A percentile compares a stretch with the other conserved stretches of the same genome.
Conservation (phyloP, 208 protist species). For the Crithidia sp. region DNA sequence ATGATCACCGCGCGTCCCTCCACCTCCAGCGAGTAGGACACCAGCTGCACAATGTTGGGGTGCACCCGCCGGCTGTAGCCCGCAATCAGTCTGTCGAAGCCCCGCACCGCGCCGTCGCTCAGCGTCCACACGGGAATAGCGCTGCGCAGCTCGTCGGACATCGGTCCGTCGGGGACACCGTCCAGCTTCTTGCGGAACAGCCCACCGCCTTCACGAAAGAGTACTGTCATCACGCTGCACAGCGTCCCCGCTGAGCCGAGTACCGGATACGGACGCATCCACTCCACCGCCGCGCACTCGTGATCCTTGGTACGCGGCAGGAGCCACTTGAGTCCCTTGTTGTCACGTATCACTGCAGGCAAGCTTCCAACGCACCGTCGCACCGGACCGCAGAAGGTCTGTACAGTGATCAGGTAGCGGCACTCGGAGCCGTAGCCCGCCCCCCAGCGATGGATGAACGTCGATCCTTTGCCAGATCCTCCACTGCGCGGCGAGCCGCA, state of each 20-base stretch:
- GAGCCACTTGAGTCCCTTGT: slow-evolving; percentile 2
- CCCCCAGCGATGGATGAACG: too few relatives aligned
- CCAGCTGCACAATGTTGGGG: not conserved
- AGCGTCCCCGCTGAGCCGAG: slow-evolving; percentile 8
- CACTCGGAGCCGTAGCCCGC: too few relatives aligned
- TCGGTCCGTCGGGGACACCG: not conserved
- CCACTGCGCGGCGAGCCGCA: too few relatives aligned
- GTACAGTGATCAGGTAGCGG: too few relatives aligned
- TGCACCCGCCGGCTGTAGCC: not conserved
- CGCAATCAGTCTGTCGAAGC: not conserved
- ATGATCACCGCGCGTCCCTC: not conserved
- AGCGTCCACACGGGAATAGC: slow-evolving; percentile 2
- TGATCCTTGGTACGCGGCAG: not conserved
- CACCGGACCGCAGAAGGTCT: too few relatives aligned
- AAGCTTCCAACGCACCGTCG: too few relatives aligned
- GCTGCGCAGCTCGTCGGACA: slow-evolving; percentile 14
- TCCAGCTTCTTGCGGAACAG: not conserved
- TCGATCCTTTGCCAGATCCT: too few relatives aligned
- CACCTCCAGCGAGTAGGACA: not conserved
- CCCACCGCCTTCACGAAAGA: slow-evolving; percentile 1
- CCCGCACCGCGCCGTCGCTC: not conserved
- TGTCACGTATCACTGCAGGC: slow-evolving; percentile 2
- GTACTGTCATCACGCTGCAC: not conserved
- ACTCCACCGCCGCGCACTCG: not conserved
- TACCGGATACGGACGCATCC: not conserved